A percentile compares a stretch with the other conserved stretches of the same genome.
These are phyloP conservation scores for Calonectria pauciramosa DNA, from an alignment of 2,329 filamentous ascomycete species.

Conservation along the genomic window DNA sequence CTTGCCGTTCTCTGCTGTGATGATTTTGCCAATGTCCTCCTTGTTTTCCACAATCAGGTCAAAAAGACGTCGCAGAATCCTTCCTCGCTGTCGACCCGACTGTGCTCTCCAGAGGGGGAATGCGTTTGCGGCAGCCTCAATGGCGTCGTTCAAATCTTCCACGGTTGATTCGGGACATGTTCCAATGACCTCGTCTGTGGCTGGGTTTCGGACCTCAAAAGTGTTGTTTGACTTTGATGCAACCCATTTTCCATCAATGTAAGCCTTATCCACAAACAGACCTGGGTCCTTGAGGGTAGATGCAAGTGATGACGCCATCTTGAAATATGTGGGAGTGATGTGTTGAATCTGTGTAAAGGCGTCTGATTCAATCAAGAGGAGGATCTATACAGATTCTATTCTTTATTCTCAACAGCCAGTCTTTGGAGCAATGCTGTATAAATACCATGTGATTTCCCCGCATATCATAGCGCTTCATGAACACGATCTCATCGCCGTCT, in stretches of 20 bases:
- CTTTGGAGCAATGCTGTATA: not conserved
- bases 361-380: not conserved
- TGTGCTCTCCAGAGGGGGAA: not conserved
- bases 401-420: not conserved
- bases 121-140: not conserved
- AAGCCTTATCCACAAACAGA: not conserved
- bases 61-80: not conserved
- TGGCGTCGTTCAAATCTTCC: not conserved
- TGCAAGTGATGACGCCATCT: not conserved
- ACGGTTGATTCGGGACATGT: not conserved
- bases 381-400: not conserved
- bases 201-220: not conserved
- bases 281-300: not conserved
- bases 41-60: not conserved
- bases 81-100: not conserved
- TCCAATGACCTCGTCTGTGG: not conserved
- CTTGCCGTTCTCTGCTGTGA: not conserved
- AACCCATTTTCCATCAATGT: not conserved
- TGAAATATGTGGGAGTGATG: not conserved
- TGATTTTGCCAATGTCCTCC: not conserved
- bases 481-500: not conserved
- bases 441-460: constrained; percentile 7
- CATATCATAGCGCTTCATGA: not conserved
- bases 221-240: not conserved
- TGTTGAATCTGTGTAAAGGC: not conserved